Conservation (phyloP, 2,329 filamentous ascomycete species). For the Emmonsiellopsis sp. region DNA sequence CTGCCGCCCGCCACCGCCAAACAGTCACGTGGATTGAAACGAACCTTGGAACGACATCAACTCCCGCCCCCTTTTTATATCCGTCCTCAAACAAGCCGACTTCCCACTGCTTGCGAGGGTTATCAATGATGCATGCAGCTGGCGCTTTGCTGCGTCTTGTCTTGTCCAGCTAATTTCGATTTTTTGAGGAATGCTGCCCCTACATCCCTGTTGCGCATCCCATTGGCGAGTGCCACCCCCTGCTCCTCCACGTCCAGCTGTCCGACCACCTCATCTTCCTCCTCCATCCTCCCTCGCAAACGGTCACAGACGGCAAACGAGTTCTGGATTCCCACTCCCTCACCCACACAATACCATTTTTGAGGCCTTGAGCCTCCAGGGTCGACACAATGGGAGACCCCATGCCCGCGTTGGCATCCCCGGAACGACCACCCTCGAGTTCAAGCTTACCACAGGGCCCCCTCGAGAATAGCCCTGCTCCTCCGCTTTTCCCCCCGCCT, state of each 20-base stretch:
- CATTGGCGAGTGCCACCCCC: neutral
- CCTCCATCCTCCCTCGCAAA: neutral
- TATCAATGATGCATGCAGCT: too few relatives aligned
- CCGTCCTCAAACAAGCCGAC: too few relatives aligned
- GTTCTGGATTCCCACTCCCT: neutral
- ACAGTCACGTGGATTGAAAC: too few relatives aligned
- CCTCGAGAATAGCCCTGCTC: neutral
- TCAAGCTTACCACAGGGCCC: neutral
- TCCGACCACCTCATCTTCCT: neutral
- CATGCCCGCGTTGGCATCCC: neutral
- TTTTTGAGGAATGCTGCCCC: neutral
- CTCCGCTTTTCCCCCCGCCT: neutral
- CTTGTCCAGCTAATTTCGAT: neutral
- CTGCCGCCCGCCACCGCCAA: too few relatives aligned
- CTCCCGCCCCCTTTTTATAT: too few relatives aligned
- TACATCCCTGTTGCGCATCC: neutral
- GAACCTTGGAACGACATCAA: too few relatives aligned
- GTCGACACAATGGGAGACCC: neutral
- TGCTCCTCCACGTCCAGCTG: neutral
- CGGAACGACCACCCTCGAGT: neutral
- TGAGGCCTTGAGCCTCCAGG: neutral
- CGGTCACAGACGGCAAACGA: neutral
- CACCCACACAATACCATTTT: neutral
- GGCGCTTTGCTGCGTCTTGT: neutral
- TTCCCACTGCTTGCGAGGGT: too few relatives aligned